Percentiles rank a stretch among this genome's conserved stretches.
phyloP scores from a whole-genome alignment of 495 filamentous ascomycete genomes.

The Penicillium roqueforti region DNA sequence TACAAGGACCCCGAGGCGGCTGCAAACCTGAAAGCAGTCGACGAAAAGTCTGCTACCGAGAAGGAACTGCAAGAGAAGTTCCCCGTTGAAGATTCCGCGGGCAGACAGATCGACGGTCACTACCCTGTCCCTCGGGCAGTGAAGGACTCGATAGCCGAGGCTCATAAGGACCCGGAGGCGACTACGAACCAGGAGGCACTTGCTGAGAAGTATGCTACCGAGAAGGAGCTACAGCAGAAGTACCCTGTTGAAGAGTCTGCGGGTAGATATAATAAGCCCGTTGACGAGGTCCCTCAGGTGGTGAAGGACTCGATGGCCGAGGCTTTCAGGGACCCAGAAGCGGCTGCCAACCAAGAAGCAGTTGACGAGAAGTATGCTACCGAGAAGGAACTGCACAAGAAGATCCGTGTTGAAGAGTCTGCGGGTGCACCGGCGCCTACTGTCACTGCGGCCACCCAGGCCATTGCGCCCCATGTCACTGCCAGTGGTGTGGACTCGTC shows the following conservation, averaged over 20 bases:
- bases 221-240: too few relatives aligned
- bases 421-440: conserved; percentile 53
- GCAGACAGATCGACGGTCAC: too few relatives aligned
- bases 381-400: conserved; percentile 62
- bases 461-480: conserved; percentile 37
- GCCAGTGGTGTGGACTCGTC: conserved; percentile 27
- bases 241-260: too few relatives aligned
- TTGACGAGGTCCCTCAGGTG: conserved; percentile 58
- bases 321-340: conserved; percentile 63
- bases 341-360: conserved; percentile 59
- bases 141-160: too few relatives aligned
- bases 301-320: conserved; percentile 70
- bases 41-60: conserved; percentile 75
- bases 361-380: conserved; percentile 76
- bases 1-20: conserved; percentile 66
- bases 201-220: too few relatives aligned
- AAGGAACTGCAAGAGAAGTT: conserved; percentile 58
- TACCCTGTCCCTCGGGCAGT: too few relatives aligned
- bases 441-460: conserved; percentile 38
- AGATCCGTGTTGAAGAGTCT: conserved; percentile 46
- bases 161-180: too few relatives aligned
- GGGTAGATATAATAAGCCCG: too few relatives aligned
- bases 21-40: conserved; percentile 61
- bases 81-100: conserved; percentile 41
- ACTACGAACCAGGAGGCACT: too few relatives aligned